Evolutionary conservation across 495 filamentous ascomycete species (phyloP), one percentile per base, ranked within the genome.

Genomic region (Penicillium canariense): DNA sequence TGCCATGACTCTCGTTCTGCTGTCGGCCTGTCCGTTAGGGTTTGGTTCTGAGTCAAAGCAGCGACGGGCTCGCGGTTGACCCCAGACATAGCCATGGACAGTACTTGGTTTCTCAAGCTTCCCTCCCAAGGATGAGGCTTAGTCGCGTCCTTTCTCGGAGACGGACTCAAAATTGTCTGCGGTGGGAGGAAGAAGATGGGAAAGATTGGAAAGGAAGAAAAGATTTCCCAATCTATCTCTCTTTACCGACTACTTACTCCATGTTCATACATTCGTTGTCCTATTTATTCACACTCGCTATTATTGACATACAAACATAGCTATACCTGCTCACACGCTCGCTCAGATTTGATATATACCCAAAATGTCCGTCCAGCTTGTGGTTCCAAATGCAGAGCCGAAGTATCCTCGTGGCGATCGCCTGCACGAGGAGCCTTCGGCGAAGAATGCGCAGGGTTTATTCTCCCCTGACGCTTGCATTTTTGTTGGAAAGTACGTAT

Each of bases 401-500:
- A 48, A 47, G 38, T 62, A 63, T 42, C 59, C 62, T 34, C 46
- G 46, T 15, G 40, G 36, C 25, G 60, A 63, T 46, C 61, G 63
- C 15, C 22, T 58, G 49, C 17, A 34, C 1, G 60, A 66, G 39
- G 45, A 51, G 36, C 63, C 63, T 15, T 58, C 56, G 11, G 52
- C 50, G 10, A 61, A 61, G 26, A 66, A 66, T 47, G 63, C 63
- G 0, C 63, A 66, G 49, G 60, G 63, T n/a, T 31, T 66, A 12
- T 66, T 63, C 27, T 45, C 60, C 40, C 63, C 63, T 1, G 57
- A 54, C 46, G 63, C 63, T 12, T 66, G 63, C 40, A 52, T 66
- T 34, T 63, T 66, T 48, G 56, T 63, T 50, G 63, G 63, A 39
- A 66, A 66, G 63, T 61, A 52, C 46, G 60, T 63, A 7, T 2